Evolutionary conservation across 1,139 yeast species (phyloP).

Genomic region (Cylindricascospora bacillispora): DNA sequence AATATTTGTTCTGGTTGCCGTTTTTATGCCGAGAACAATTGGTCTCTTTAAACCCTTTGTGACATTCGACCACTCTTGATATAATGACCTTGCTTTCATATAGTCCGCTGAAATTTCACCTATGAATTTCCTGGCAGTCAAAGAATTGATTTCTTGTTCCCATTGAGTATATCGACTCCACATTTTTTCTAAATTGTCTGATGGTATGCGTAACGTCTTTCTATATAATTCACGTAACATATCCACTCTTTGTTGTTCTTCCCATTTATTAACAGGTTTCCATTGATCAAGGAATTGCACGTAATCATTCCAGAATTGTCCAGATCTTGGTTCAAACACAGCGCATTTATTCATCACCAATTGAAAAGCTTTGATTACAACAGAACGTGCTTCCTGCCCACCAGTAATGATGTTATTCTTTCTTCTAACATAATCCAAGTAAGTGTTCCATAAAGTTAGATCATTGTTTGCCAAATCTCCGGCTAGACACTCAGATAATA

Average conservation of each 20-base stretch:
- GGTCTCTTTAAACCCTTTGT: conserved; percentile 36
- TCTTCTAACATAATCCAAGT: conserved; percentile 67
- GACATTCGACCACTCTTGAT: conserved; percentile 53
- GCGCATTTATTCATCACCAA: conserved; percentile 61
- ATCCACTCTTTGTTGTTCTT: conserved; percentile 72
- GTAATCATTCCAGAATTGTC: conserved; percentile 72
- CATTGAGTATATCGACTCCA: conserved; percentile 78
- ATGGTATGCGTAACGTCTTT: conserved; percentile 57
- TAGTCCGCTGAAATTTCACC: conserved; percentile 78
- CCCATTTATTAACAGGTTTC: conserved; percentile 77
- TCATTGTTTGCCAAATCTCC: conserved; percentile 23
- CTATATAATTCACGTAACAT: conserved; percentile 64
- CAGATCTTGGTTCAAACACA: conserved; percentile 65
- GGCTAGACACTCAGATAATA: conserved; percentile 21
- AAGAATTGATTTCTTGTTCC: conserved; percentile 64
- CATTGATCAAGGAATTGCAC: conserved; percentile 65
- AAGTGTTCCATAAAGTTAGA: conserved; percentile 49
- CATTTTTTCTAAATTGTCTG: conserved; percentile 56
- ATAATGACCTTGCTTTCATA: conserved; percentile 77
- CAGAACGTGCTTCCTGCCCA: conserved; percentile 70
- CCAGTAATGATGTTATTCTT: conserved; percentile 72
- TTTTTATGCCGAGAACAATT: conserved; percentile 19
- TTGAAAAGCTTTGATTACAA: conserved; percentile 72
- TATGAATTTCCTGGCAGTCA: conserved; percentile 75
- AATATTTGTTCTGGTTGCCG: conserved; percentile 30